These are phyloP conservation scores for Nitzschia sp. DNA, from an alignment of 108 stramenopile genomes.

Conservation along the genomic window DNA sequence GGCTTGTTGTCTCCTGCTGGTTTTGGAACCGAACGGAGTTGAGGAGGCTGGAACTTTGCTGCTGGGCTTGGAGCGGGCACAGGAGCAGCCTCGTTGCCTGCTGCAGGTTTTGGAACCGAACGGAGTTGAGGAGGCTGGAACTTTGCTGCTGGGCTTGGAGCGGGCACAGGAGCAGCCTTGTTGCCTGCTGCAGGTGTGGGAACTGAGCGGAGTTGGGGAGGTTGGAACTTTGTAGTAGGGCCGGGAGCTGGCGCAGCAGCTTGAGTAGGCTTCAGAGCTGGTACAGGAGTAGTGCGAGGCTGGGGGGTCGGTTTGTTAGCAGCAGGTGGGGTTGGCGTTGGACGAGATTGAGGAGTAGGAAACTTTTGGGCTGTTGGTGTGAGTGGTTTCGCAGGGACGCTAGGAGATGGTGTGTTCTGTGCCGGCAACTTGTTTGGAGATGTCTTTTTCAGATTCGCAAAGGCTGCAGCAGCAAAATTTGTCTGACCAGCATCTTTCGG, in stretches of 20 bases:
- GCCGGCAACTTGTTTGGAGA: not conserved
- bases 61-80: not conserved
- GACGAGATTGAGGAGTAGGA: not conserved
- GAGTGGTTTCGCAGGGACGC: too few relatives aligned
- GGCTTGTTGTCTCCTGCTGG: too few relatives aligned
- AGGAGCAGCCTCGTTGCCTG: not conserved
- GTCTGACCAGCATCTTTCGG: not conserved
- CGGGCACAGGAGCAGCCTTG: too few relatives aligned
- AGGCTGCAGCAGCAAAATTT: not conserved
- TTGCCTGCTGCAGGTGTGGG: too few relatives aligned
- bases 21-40: too few relatives aligned
- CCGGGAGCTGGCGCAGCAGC: not conserved
- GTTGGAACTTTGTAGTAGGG: not conserved
- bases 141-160: not conserved
- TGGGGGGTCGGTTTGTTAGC: not conserved
- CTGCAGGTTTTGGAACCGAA: too few relatives aligned
- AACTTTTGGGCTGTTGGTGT: too few relatives aligned
- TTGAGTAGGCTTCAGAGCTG: not conserved
- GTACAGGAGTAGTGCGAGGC: not conserved
- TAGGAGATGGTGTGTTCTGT: not conserved
- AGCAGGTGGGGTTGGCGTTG: not conserved
- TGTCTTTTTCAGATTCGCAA: not conserved
- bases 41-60: not conserved
- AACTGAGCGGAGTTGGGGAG: not conserved
- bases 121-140: not conserved